Conservation (phyloP, 345 rosid species). For the Turnera subulata region DNA sequence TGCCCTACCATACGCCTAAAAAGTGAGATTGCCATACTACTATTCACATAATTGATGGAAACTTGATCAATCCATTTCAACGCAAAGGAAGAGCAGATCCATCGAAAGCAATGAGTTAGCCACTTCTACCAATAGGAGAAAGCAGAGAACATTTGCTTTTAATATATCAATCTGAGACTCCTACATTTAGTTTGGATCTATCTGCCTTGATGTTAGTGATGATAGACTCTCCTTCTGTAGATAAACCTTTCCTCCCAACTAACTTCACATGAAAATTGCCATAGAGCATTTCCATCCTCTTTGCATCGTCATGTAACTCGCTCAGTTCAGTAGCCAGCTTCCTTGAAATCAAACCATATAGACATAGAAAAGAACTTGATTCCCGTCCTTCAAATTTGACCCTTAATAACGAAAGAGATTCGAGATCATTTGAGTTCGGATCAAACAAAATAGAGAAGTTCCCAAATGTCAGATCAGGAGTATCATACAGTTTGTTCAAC, state of each 20-base stretch:
- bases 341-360: slow-evolving; percentile 52
- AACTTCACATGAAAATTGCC: slow-evolving; percentile 30
- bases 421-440: slow-evolving; percentile 46
- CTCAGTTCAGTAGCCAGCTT: slow-evolving; percentile 49
- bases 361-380: slow-evolving; percentile 21
- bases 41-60: too few species aligned
- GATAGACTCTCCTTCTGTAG: slow-evolving; percentile 46
- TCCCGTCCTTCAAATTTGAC: slow-evolving; percentile 34
- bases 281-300: slow-evolving; percentile 41
- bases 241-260: slow-evolving; percentile 47
- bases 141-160: too few species aligned
- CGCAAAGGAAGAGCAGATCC: too few species aligned
- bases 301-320: slow-evolving; percentile 44
- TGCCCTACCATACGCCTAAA: too few species aligned
- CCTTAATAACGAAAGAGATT: slow-evolving; percentile 46
- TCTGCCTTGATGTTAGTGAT: slow-evolving; percentile 47
- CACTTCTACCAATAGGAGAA: too few species aligned
- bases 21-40: too few species aligned
- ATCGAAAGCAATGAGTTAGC: too few species aligned
- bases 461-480: slow-evolving; percentile 51
- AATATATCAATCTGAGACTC: neutral
- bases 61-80: too few species aligned
- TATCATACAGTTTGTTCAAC: slow-evolving; percentile 43
- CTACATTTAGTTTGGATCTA: slow-evolving; percentile 25
- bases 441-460: slow-evolving; percentile 52